Conservation (phyloP, 306 rosid genomes). For the Trifolium repens region DNA sequence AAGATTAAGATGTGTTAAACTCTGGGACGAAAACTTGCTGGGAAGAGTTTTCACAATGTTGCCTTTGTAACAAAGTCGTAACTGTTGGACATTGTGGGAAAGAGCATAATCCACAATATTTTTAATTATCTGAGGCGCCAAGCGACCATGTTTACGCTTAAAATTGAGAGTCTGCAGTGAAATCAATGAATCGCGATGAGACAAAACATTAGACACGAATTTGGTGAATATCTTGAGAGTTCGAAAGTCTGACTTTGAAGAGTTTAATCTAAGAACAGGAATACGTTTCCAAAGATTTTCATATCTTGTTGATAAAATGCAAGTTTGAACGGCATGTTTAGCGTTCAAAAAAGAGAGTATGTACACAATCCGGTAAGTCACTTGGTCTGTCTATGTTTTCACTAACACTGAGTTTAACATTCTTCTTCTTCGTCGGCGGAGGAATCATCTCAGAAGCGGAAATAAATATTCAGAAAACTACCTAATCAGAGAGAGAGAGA, state of each 20-base stretch:
- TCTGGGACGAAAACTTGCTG: too few relatives aligned
- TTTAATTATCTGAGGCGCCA: not conserved
- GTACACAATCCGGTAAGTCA: too few relatives aligned
- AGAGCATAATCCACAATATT: constrained; percentile 14
- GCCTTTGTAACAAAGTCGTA: not conserved
- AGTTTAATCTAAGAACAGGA: constrained; percentile 2
- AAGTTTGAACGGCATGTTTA: constrained; percentile 22
- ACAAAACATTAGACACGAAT: constrained; percentile 9
- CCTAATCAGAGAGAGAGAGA: too few relatives aligned
- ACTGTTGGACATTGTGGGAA: constrained; percentile 27
- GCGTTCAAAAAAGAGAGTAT: too few relatives aligned
- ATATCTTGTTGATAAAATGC: constrained; percentile 24
- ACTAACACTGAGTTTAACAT: not conserved
- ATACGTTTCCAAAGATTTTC: constrained; percentile 10
- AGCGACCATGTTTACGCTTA: not conserved
- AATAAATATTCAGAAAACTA: not conserved
- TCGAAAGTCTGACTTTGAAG: not conserved
- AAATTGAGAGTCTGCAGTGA: constrained; percentile 13
- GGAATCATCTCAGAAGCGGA: not conserved
- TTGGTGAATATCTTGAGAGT: not conserved
- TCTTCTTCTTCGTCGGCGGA: not conserved
- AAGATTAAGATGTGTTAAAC: constrained; percentile 32
- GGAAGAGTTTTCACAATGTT: not conserved
- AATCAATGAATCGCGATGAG: not conserved
- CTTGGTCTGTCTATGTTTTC: not conserved